Percentiles rank a stretch among this genome's conserved stretches.
phyloP scores from a whole-genome alignment of 164 flowering plant species.

The Litsea cubeba region DNA sequence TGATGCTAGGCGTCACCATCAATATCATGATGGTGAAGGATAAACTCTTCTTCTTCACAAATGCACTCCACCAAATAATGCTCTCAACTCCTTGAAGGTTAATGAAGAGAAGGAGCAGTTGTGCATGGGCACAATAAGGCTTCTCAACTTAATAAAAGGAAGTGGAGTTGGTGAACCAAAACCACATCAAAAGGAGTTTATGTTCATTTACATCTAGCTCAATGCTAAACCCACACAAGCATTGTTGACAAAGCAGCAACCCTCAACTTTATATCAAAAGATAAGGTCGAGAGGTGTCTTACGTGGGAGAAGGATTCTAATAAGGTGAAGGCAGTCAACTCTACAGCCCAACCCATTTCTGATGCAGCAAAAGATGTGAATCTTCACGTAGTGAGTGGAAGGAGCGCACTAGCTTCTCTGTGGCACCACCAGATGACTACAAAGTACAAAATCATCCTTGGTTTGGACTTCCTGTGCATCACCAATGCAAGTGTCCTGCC shows the following conservation, averaged over 20 bases:
- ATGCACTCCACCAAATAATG: background rate
- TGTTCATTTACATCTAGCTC: background rate
- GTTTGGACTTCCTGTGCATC: background rate
- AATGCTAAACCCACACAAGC: background rate
- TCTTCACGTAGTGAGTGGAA: background rate
- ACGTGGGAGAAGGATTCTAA: background rate
- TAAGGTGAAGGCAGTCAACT: conserved; percentile 6
- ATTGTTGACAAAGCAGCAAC: conserved; percentile 5
- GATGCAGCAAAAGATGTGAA: background rate
- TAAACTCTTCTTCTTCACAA: background rate
- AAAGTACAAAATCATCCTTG: background rate
- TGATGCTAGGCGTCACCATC: background rate
- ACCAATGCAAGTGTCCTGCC: background rate
- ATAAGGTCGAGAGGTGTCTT: background rate
- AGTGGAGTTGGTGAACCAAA: background rate
- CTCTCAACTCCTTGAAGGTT: background rate
- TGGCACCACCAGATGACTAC: background rate
- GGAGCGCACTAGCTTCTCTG: background rate
- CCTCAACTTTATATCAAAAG: conserved; percentile 2
- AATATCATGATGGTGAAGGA: background rate
- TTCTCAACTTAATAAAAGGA: background rate
- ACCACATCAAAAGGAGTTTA: background rate
- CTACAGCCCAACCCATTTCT: background rate
- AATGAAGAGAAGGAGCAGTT: background rate
- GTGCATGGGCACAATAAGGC: background rate